Evolutionary conservation across 768 basidiomycete species (phyloP).

Genomic region (Russula sp.): DNA sequence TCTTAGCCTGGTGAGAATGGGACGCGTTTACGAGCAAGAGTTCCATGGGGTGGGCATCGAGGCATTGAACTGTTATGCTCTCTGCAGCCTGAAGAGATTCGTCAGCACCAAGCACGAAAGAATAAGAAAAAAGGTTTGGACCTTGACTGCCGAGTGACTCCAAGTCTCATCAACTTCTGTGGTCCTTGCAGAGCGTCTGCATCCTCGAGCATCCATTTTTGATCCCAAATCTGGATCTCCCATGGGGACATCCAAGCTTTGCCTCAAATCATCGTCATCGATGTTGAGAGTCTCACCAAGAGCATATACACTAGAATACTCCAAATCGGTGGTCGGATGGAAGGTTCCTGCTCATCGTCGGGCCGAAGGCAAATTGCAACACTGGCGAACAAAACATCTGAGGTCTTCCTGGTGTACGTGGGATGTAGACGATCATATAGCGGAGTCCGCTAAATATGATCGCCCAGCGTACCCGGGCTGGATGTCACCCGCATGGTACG

Average conservation of each 20-base stretch:
- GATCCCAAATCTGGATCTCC: too few relatives aligned
- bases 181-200: too few relatives aligned
- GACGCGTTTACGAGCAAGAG: too few relatives aligned
- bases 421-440: background rate
- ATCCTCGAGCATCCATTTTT: too few relatives aligned
- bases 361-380: background rate
- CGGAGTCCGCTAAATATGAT: background rate
- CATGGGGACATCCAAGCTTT: background rate
- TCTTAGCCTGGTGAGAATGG: too few relatives aligned
- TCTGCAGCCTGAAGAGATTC: too few relatives aligned
- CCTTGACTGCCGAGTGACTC: too few relatives aligned
- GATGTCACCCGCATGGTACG: background rate
- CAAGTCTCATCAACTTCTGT: too few relatives aligned
- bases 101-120: too few relatives aligned
- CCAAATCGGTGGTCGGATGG: background rate
- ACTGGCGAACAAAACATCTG: background rate
- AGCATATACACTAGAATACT: background rate
- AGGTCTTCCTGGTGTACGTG: background rate
- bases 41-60: too few relatives aligned
- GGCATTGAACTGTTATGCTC: too few relatives aligned
- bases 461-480: slow-evolving; percentile 1
- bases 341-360: background rate
- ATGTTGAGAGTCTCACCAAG: background rate
- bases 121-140: too few relatives aligned
- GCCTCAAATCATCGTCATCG: background rate